phyloP scores from a whole-genome alignment of 2,329 filamentous ascomycete genomes.

The Pseudogymnoascus sp. region DNA sequence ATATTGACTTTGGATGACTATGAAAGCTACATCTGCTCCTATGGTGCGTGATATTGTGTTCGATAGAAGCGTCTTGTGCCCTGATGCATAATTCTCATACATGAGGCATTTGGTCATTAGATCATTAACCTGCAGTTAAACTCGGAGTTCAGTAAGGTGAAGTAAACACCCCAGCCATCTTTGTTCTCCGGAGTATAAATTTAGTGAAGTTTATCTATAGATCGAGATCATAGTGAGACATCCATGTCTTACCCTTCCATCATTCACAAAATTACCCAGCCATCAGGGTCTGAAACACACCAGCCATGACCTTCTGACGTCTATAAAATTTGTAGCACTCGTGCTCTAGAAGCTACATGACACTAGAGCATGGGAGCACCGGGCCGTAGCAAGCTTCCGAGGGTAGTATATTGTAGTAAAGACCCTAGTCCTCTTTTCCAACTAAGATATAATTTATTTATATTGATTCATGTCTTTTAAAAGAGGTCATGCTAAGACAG shows the following conservation, averaged over 20 bases:
- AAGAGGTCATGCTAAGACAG: constrained; percentile 4
- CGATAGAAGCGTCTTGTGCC: not conserved
- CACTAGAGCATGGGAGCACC: not conserved
- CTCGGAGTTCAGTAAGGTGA: not conserved
- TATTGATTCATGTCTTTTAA: not conserved
- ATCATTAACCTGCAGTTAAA: not conserved
- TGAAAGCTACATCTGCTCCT: not conserved
- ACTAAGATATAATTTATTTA: not conserved
- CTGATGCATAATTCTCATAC: not conserved
- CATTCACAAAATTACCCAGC: not conserved
- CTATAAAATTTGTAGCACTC: not conserved
- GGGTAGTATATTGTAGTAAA: not conserved
- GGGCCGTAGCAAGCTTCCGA: not conserved
- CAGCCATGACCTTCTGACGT: not conserved
- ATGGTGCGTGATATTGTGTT: not conserved
- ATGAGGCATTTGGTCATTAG: not conserved
- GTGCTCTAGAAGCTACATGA: not conserved
- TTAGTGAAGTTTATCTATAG: not conserved
- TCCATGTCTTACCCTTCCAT: not conserved
- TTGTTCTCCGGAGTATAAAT: not conserved
- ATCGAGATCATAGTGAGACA: not conserved
- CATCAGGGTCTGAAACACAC: constrained; percentile 1
- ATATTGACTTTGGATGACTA: not conserved
- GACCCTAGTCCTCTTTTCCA: not conserved
- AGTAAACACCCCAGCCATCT: not conserved